Evolutionary conservation across 2,329 filamentous ascomycete genomes (phyloP), one percentile per base, ranked within the genome.

Genomic region (Leptoxyphium fumago): DNA sequence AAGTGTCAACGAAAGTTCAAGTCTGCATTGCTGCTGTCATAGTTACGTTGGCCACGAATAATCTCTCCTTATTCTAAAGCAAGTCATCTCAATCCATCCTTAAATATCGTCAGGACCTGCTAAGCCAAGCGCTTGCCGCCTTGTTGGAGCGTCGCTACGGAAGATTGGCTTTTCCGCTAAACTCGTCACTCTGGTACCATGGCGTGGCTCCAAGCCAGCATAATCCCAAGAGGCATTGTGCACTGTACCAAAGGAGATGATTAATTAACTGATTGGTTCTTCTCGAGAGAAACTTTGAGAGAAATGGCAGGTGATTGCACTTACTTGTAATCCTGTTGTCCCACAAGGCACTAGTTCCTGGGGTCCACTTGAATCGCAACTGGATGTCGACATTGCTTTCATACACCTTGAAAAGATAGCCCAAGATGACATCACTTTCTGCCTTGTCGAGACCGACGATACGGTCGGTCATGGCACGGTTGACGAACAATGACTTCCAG

Each of bases 191-290:
- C 82, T 68, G 0, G 80, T 85, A 2, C 82, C 82, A 57, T 86
- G 81, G 34, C 81, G 68, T 0, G 80, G 77, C 55, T 83, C 68
- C 15, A 65, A 69, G 1, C 78, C 78, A 29, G 74, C 78, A 54
- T 84, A 84, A 51, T 85, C 80, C 78, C 79, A 85, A 52, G 74
- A 79, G 0, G 80, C 80, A 48, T 82, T 84, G 52, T 85, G 80
- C 32, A 84, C 84, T 0, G 81, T 44, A 28, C 21, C 21, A 26
- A 26, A 26, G 21, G 7, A 26, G 21, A 26, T 26, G 21, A 7
- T 4, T 26, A 7, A 7, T 26, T 26, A 26, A 26, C 21, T 3
- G 21, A 26, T 3, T 26, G 21, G 21, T 26, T 26, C 21, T 26
- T 26, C 21, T 26, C 21, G 21, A 26, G 11, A 13, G 3, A 4